Conservation (phyloP, 805 yeast species). For the Candida nemodendra region DNA sequence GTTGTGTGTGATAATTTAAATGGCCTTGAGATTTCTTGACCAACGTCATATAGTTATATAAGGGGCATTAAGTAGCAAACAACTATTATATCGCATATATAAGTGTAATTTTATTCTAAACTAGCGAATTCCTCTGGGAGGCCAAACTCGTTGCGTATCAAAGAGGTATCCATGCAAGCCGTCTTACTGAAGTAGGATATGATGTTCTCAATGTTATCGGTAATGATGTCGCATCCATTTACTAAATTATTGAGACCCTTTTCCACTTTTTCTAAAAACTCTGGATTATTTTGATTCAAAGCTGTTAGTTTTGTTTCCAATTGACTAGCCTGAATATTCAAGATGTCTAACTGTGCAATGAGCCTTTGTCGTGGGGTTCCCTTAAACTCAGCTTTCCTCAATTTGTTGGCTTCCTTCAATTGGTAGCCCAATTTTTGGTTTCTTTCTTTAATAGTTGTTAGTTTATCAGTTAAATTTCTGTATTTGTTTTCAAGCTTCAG, state of each 20-base stretch:
- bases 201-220: slow-evolving; percentile 43
- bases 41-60: too few species aligned
- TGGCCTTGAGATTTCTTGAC: background rate
- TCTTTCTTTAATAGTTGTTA: slow-evolving; percentile 13
- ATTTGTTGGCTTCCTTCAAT: slow-evolving; percentile 6
- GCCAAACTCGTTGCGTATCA: slow-evolving; percentile 38
- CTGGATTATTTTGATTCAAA: slow-evolving; percentile 2
- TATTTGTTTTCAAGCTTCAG: slow-evolving; percentile 11
- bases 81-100: too few species aligned
- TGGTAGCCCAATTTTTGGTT: slow-evolving; percentile 9
- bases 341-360: slow-evolving; percentile 9
- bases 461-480: slow-evolving; percentile 14
- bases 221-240: slow-evolving; percentile 11
- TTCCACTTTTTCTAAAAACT: background rate
- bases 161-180: slow-evolving; percentile 28
- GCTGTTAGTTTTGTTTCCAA: background rate
- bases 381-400: slow-evolving; percentile 1
- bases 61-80: too few species aligned
- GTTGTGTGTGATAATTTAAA: slow-evolving; percentile 50
- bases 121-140: slow-evolving; percentile 49
- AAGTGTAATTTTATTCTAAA: too few species aligned
- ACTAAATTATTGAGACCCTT: slow-evolving; percentile 1
- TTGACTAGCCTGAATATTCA: background rate
- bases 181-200: slow-evolving; percentile 35
- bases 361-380: slow-evolving; percentile 6